Conservation (phyloP, 306 rosid genomes). For the Alnus rubra region DNA sequence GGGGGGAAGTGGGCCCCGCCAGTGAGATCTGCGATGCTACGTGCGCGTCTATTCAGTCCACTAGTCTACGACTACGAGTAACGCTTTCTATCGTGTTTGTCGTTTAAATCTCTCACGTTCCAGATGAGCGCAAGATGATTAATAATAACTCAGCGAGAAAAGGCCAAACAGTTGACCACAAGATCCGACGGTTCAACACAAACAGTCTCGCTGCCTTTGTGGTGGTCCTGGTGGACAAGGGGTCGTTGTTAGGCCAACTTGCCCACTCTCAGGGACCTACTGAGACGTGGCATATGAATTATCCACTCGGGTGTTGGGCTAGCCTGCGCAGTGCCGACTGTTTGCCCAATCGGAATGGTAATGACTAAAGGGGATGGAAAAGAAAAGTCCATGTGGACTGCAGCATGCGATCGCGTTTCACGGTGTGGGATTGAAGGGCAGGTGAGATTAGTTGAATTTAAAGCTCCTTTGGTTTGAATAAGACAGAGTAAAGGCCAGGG, state of each 20-base stretch:
- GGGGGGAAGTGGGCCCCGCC: slow-evolving; percentile 22
- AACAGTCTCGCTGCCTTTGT: neutral
- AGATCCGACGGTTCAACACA: slow-evolving; percentile 18
- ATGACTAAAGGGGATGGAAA: too few relatives aligned
- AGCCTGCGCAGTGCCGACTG: neutral
- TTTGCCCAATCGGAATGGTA: too few relatives aligned
- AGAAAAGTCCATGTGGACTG: too few relatives aligned
- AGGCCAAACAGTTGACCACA: neutral
- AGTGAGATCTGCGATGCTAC: slow-evolving; percentile 11
- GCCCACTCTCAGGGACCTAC: neutral
- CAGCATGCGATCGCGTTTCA: too few relatives aligned
- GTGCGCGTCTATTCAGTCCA: slow-evolving; percentile 26
- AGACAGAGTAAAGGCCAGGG: too few relatives aligned
- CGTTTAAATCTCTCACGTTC: neutral
- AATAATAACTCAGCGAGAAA: too few relatives aligned
- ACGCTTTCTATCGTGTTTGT: slow-evolving; percentile 8
- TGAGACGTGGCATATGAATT: neutral
- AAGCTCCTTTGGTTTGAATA: too few relatives aligned
- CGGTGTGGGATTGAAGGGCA: too few relatives aligned
- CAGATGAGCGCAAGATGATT: neutral
- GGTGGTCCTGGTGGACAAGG: neutral
- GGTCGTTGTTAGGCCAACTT: neutral
- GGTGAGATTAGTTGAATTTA: too few relatives aligned
- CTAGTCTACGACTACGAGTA: slow-evolving; percentile 7
- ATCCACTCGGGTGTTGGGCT: neutral